Evolutionary conservation across 2,329 filamentous ascomycete species (phyloP).

Genomic region (Alternaria viburni): DNA sequence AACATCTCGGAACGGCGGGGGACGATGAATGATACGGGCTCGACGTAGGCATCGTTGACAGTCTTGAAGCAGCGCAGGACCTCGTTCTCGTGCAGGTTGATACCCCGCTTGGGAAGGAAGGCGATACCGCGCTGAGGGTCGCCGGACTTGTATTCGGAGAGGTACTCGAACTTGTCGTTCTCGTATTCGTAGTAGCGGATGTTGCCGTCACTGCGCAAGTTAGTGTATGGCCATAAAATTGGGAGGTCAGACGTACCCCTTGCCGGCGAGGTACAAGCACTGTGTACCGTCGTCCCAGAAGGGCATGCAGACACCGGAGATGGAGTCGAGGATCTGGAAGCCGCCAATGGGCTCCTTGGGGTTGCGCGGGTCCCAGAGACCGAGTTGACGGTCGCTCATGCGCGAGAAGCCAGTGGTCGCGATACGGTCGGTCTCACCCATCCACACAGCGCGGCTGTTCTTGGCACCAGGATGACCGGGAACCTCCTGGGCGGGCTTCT

Average conservation of each 20-base stretch:
- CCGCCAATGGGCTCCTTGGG: constrained; percentile 82
- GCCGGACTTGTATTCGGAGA: constrained; percentile 95
- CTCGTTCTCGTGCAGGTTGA: constrained; percentile 96
- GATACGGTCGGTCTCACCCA: constrained; percentile 95
- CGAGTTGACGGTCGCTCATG: constrained; percentile 97
- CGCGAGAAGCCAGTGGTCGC: constrained; percentile 96
- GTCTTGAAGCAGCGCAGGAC: constrained; percentile 93
- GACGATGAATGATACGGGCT: constrained; percentile 97
- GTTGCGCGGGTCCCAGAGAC: constrained; percentile 90
- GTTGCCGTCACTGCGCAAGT: constrained; percentile 78
- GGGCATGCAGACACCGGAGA: constrained; percentile 97
- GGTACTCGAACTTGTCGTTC: constrained; percentile 97
- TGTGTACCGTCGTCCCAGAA: constrained; percentile 99
- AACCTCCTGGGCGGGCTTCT: constrained; percentile 83
- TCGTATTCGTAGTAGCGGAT: constrained; percentile 99
- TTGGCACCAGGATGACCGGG: constrained; percentile 91
- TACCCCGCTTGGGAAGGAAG: constrained; percentile 91
- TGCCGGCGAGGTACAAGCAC: constrained; percentile 94
- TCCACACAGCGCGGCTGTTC: constrained; percentile 95
- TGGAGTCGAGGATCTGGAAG: constrained; percentile 89
- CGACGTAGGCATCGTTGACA: constrained; percentile 90
- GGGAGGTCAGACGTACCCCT: constrained; percentile 70
- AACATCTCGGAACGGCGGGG: constrained; percentile 92
- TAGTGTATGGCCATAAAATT: constrained; percentile 4
- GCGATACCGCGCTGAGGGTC: constrained; percentile 95